Conservation (phyloP, 2,329 filamentous ascomycete species). For the Colletotrichum navitas region DNA sequence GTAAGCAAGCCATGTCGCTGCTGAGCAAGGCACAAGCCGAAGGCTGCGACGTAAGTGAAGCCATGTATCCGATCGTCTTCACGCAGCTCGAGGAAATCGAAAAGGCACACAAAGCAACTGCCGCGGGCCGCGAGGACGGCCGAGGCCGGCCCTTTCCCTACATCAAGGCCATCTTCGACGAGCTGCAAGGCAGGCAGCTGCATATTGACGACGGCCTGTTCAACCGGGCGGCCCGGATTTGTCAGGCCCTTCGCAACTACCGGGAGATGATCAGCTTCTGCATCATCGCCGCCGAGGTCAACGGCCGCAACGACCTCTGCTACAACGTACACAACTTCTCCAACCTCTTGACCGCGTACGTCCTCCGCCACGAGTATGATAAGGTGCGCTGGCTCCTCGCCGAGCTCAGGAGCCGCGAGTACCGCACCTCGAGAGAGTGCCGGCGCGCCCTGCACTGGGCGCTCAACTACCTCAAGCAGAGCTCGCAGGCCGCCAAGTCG, state of each 20-base stretch:
- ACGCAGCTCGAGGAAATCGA: slow-evolving; percentile 53
- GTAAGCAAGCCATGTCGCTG: slow-evolving; percentile 53
- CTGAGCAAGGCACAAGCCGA: slow-evolving; percentile 55
- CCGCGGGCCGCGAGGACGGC: slow-evolving; percentile 4
- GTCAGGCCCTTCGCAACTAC: slow-evolving; percentile 49
- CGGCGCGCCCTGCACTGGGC: slow-evolving; percentile 33
- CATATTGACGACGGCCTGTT: slow-evolving; percentile 53
- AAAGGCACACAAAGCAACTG: slow-evolving; percentile 42
- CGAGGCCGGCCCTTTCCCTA: slow-evolving; percentile 20
- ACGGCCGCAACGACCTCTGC: slow-evolving; percentile 52
- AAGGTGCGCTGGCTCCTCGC: slow-evolving; percentile 49
- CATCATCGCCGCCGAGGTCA: slow-evolving; percentile 52
- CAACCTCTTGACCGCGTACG: slow-evolving; percentile 53
- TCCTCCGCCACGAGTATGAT: slow-evolving; percentile 48
- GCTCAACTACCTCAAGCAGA: slow-evolving; percentile 32
- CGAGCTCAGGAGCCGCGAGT: slow-evolving; percentile 33
- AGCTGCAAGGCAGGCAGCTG: slow-evolving; percentile 47
- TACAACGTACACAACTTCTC: slow-evolving; percentile 56
- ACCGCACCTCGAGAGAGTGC: slow-evolving; percentile 27
- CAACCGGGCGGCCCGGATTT: slow-evolving; percentile 52
- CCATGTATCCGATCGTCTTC: slow-evolving; percentile 56
- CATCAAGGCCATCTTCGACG: slow-evolving; percentile 45
- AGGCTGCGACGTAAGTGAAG: slow-evolving; percentile 58
- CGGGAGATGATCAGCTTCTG: slow-evolving; percentile 51
- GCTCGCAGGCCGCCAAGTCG: slow-evolving; percentile 32